Conservation (phyloP, 257 asterid species). For the Ligustrum vulgare region DNA sequence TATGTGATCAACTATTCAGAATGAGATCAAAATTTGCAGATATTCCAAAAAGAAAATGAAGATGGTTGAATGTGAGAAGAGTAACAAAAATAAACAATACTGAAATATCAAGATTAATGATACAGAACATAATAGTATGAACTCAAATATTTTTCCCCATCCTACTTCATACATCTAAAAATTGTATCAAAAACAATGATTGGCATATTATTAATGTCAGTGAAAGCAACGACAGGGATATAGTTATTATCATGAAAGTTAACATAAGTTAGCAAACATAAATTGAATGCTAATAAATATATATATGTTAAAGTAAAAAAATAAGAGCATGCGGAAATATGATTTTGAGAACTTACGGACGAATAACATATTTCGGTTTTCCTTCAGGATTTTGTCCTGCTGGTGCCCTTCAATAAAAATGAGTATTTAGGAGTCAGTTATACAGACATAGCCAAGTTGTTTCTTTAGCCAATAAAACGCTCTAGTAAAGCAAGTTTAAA, state of each 20-base stretch:
- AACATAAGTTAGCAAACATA: slow-evolving; percentile 7
- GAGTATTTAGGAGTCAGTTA: slow-evolving; percentile 18
- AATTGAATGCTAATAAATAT: slow-evolving; percentile 2
- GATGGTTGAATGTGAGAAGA: neutral
- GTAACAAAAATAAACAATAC: slow-evolving; percentile 1
- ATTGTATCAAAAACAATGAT: slow-evolving; percentile 6
- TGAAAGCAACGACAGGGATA: slow-evolving; percentile 2
- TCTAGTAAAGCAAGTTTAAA: neutral
- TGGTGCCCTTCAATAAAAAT: slow-evolving; percentile 67
- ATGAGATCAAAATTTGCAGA: neutral
- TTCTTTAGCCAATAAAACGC: neutral
- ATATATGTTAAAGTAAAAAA: neutral
- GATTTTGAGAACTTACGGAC: slow-evolving; percentile 71
- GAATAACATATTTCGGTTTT: slow-evolving; percentile 75
- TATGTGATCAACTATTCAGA: neutral
- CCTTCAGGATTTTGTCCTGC: slow-evolving; percentile 82
- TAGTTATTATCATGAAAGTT: slow-evolving; percentile 5
- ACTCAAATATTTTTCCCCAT: neutral
- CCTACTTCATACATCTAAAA: neutral
- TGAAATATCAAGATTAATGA: slow-evolving; percentile 15
- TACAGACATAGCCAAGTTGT: neutral
- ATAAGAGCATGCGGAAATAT: neutral
- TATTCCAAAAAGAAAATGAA: neutral
- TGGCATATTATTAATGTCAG: neutral
- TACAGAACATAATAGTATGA: slow-evolving; percentile 1